Evolutionary conservation across 2,329 filamentous ascomycete genomes (phyloP), one percentile per base, ranked within the genome.

Genomic region (Colletotrichum brevisporum): DNA sequence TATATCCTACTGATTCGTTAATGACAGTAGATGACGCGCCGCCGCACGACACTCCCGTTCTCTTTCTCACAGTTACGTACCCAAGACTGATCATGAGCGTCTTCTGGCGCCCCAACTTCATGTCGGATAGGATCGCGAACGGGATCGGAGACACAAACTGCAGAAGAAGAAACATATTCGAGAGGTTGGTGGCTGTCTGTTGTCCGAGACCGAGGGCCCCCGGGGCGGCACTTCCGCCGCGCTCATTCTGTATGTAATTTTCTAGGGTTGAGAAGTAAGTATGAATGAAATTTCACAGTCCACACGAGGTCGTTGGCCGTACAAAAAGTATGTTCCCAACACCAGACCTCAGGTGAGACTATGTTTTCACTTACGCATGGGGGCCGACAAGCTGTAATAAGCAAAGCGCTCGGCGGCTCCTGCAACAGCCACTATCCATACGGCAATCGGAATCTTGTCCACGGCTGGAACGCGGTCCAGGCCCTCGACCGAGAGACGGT

Each of bases 101-200:
- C 75, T 87, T 88, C 78, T 87, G 90, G 73, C 89, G 87, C 63
- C 89, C 89, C 16, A 89, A 80, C 76, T 88, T 89, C 45, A 86
- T 84, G 75, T 91, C 89, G 26, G 89, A 87, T 63, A 90, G 75
- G 63, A 88, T 85, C 56, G 87, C 89, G 76, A 88, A 86, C 26
- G 87, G 63, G 43, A 90, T 85, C 4, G 89, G 88, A n/a, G 86
- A 87, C 41, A 88, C 77, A 68, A 83, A 86, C 16, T 79, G 79
- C 63, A 82, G 81, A 51, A 86, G 78, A 51, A 82, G 80, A 68
- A 86, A 86, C 26, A 79, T 83, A 64, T 84, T 85, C 56, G 79
- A 80, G 6, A 88, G 78, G 5, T 77, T 81, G 6, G 83, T 84
- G 5, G 86, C 85, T 5, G 78, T 82, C 8, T 82, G 79, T 74